Evolutionary conservation across 345 rosid genomes (phyloP).

Genomic region (Camelina neglecta): DNA sequence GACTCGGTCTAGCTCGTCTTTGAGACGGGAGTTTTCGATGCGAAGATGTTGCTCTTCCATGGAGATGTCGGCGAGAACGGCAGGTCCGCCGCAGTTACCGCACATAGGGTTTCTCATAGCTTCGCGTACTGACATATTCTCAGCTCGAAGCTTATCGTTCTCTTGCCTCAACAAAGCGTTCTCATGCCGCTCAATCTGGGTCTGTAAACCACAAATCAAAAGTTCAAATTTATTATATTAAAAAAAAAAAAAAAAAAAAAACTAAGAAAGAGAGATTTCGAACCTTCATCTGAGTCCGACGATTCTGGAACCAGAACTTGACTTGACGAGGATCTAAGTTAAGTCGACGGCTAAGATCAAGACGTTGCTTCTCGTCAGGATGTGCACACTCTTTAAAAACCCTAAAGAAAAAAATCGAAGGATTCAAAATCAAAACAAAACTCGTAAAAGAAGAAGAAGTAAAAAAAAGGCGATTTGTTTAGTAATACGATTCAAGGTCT

Average conservation of each 20-base stretch:
- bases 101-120: constrained; percentile 94
- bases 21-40: constrained; percentile 82
- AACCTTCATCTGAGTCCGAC: constrained; percentile 98
- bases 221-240: neutral
- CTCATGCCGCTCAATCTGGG: constrained; percentile 91
- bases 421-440: neutral
- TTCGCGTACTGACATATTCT: constrained; percentile 88
- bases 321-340: constrained; percentile 86
- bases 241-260: neutral
- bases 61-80: constrained; percentile 76
- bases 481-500: constrained; percentile 86
- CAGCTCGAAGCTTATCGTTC: constrained; percentile 86
- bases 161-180: constrained; percentile 81
- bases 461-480: too few species aligned
- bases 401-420: constrained; percentile 15
- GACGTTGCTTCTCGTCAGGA: constrained; percentile 87
- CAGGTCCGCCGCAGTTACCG: constrained; percentile 88
- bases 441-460: neutral
- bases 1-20: constrained; percentile 85
- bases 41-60: constrained; percentile 89
- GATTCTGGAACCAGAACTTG: constrained; percentile 96
- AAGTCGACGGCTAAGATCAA: constrained; percentile 80
- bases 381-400: constrained; percentile 91
- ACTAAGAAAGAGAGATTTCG: neutral
- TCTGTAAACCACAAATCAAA: constrained; percentile 49